Evolutionary conservation across 352 stramenopile genomes (phyloP).

Genomic region (Pythium utonaiense): DNA sequence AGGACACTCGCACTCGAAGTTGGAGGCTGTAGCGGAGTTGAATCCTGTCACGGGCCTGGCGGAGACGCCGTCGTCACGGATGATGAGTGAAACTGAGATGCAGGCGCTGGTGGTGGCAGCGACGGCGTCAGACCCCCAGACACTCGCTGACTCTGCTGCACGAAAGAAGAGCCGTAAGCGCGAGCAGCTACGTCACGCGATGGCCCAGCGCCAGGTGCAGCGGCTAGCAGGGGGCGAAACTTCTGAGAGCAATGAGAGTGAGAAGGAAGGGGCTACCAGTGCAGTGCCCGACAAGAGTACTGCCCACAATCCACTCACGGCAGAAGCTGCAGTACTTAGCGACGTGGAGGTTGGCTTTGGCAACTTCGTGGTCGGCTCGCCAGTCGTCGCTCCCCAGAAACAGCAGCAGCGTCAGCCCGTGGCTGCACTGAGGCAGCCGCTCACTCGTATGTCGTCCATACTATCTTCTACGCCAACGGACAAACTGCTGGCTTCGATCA

Average conservation of each 20-base stretch:
- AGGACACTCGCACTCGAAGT: not conserved
- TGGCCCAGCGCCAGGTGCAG: constrained; percentile 21
- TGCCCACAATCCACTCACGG: not conserved
- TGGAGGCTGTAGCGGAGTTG: constrained; percentile 15
- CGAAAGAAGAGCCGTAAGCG: constrained; percentile 24
- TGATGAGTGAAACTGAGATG: constrained; percentile 23
- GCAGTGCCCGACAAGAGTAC: not conserved
- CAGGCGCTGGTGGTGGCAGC: not conserved
- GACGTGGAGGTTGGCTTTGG: constrained; percentile 15
- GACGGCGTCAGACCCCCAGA: not conserved
- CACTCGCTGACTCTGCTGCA: not conserved
- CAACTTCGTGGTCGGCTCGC: constrained; percentile 17
- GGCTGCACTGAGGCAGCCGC: not conserved
- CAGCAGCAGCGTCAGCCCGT: not conserved
- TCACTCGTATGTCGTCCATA: not conserved
- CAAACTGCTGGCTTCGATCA: not conserved
- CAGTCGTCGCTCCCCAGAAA: no score
- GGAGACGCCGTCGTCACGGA: constrained; percentile 36
- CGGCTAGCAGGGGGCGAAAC: not conserved
- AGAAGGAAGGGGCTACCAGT: not conserved
- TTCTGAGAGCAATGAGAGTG: not conserved
- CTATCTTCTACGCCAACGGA: not conserved
- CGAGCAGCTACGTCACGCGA: constrained; percentile 29
- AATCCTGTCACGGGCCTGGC: constrained; percentile 41
- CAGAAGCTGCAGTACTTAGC: not conserved